Evolutionary conservation across 1,139 yeast species (phyloP).

Genomic region (Kazachstania sp.): DNA sequence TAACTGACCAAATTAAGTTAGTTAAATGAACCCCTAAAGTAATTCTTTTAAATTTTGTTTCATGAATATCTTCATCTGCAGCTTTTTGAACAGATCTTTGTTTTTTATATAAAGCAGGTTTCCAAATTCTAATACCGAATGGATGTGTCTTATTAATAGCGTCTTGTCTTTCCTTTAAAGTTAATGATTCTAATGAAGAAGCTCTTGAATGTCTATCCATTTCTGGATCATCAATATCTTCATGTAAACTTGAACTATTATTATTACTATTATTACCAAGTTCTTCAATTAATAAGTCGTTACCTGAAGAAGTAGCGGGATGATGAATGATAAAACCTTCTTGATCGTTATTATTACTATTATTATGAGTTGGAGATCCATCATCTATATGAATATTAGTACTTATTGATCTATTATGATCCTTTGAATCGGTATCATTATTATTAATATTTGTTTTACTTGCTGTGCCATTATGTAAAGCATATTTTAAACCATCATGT

Average conservation of each 20-base stretch:
- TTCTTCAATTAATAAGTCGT: conserved; percentile 9
- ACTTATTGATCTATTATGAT: too few species aligned
- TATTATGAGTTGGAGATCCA: not conserved
- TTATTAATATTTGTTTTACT: not conserved
- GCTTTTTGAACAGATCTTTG: conserved; percentile 82
- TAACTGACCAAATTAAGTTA: conserved; percentile 66
- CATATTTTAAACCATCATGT: conserved; percentile 53
- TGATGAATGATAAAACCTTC: conserved; percentile 9
- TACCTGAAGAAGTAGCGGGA: conserved; percentile 2
- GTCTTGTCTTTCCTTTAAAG: conserved; percentile 87
- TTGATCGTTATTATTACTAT: too few species aligned
- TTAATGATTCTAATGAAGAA: conserved; percentile 56
- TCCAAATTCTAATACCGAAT: conserved; percentile 96
- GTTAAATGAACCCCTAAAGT: conserved; percentile 59
- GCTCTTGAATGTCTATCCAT: conserved; percentile 10
- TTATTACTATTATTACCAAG: too few species aligned
- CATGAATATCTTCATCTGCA: conserved; percentile 92
- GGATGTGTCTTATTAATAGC: conserved; percentile 97
- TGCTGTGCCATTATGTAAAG: conserved; percentile 18
- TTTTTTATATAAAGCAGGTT: conserved; percentile 92
- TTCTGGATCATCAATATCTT: not conserved
- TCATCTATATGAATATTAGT: not conserved
- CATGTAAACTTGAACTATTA: not conserved
- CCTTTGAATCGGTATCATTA: not conserved
- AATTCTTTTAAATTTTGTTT: conserved; percentile 42